phyloP scores from a whole-genome alignment of 495 filamentous ascomycete genomes.

The Bacidia gigantensis region DNA sequence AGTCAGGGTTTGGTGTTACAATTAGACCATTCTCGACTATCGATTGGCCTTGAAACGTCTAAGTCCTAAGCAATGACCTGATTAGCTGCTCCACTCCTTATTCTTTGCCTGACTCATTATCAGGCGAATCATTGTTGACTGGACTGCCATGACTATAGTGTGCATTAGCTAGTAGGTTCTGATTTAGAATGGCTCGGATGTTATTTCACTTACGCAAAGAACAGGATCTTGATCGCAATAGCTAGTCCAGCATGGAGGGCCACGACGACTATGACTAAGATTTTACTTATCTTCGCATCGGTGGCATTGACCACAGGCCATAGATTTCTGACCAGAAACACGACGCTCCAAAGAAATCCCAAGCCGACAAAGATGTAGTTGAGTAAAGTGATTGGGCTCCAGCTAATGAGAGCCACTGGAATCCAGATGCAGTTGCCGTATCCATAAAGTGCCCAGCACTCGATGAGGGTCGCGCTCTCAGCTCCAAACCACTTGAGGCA shows the following conservation, averaged over 20 bases:
- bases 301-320: constrained; percentile 89
- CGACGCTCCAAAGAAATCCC: constrained; percentile 73
- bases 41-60: no score
- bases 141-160: constrained; percentile 16
- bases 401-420: constrained; percentile 79
- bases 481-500: constrained; percentile 86
- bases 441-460: constrained; percentile 88
- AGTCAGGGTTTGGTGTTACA: no score
- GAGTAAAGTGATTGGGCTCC: constrained; percentile 67
- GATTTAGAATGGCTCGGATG: not conserved
- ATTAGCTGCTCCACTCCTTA: constrained; percentile 9
- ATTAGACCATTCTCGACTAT: no score
- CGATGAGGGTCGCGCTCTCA: constrained; percentile 72
- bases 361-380: constrained; percentile 90
- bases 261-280: constrained; percentile 72
- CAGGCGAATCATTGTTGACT: constrained; percentile 5
- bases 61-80: constrained; percentile 12
- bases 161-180: not conserved
- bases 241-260: constrained; percentile 74
- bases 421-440: constrained; percentile 96
- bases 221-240: constrained; percentile 86
- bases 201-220: constrained; percentile 58
- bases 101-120: constrained; percentile 5
- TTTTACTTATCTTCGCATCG: constrained; percentile 79
- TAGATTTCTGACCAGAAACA: constrained; percentile 81